A percentile compares a stretch with the other conserved stretches of the same genome.
Conservation (phyloP, 805 yeast genomes). For the Saccharomyces mikatae region DNA sequence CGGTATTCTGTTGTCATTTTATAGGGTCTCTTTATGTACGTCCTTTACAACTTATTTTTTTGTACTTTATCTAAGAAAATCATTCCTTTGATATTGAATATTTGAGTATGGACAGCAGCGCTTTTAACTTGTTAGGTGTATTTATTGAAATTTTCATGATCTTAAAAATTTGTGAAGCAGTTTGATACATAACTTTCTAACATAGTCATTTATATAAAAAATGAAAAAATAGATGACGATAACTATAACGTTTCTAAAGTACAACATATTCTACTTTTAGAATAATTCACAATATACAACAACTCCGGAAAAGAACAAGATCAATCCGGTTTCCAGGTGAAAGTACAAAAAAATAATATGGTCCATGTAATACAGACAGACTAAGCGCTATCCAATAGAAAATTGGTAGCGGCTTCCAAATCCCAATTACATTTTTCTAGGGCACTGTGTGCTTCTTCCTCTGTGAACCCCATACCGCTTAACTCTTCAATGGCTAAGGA, state of each 20-base stretch:
- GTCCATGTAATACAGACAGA: neutral
- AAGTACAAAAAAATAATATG: neutral
- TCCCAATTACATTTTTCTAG: constrained; percentile 63
- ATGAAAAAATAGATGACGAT: neutral
- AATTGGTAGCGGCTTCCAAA: constrained; percentile 81
- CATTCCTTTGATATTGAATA: neutral
- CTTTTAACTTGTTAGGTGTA: neutral
- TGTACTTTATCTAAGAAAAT: neutral
- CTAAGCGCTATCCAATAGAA: constrained; percentile 63
- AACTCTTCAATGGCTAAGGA: constrained; percentile 65
- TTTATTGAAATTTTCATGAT: neutral
- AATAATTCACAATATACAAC: neutral
- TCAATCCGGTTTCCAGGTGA: neutral
- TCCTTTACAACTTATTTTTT: neutral
- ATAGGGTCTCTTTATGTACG: neutral
- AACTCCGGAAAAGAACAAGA: neutral
- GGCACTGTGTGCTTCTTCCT: constrained; percentile 58
- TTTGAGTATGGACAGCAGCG: neutral
- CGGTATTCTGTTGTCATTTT: neutral
- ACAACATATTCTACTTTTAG: neutral
- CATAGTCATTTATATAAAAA: neutral
- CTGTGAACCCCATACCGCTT: constrained; percentile 82
- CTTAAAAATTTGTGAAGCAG: neutral
- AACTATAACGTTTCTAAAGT: neutral
- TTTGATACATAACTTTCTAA: neutral